phyloP scores from a whole-genome alignment of 2,329 filamentous ascomycete genomes.

The Xylariaceae sp. region DNA sequence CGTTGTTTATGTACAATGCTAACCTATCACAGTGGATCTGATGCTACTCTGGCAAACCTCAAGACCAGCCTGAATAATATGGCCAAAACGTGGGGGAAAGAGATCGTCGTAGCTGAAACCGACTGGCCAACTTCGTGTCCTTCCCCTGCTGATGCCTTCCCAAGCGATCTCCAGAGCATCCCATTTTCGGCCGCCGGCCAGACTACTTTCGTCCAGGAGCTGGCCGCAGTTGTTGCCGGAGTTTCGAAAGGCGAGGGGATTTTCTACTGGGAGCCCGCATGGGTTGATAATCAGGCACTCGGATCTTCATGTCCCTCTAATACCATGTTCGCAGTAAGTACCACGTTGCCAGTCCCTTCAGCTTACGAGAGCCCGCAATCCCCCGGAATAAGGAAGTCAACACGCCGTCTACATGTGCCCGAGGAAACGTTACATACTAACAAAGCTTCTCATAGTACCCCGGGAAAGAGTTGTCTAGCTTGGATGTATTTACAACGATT shows the following conservation, averaged over 20 bases:
- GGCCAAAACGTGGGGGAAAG: constrained; percentile 58
- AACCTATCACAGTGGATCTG: constrained; percentile 36
- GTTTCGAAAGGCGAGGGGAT: constrained; percentile 55
- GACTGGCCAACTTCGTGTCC: constrained; percentile 66
- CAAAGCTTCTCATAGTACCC: constrained; percentile 32
- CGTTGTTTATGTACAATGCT: constrained; percentile 1
- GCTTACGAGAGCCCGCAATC: neutral
- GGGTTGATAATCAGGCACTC: constrained; percentile 61
- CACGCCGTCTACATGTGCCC: neutral
- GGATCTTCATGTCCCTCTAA: constrained; percentile 64
- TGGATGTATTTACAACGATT: constrained; percentile 53
- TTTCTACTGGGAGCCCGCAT: constrained; percentile 73
- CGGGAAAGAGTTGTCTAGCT: constrained; percentile 52
- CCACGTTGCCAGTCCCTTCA: neutral
- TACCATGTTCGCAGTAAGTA: constrained; percentile 50
- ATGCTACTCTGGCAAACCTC: constrained; percentile 56
- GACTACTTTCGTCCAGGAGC: constrained; percentile 54
- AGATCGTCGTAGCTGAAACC: constrained; percentile 65
- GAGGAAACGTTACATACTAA: neutral
- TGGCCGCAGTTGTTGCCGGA: constrained; percentile 53
- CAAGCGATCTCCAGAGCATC: constrained; percentile 54
- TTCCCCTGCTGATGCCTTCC: constrained; percentile 54
- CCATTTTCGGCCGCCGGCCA: constrained; percentile 62
- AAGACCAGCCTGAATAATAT: constrained; percentile 54
- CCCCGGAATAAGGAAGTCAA: neutral